Base-by-base conservation (phyloP, 805 yeast species). In the Candida namnaoensis region DNA sequence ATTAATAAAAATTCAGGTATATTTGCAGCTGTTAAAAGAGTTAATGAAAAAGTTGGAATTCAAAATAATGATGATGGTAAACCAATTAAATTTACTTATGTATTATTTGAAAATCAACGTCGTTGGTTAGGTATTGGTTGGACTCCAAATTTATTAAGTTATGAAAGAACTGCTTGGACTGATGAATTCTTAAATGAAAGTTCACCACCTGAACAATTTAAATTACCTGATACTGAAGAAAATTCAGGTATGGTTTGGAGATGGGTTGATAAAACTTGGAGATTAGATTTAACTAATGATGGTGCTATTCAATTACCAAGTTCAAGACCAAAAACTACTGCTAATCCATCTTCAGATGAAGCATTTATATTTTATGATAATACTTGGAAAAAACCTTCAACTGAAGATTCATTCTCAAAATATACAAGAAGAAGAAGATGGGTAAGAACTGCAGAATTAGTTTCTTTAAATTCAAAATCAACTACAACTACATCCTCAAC, bases 51-150 rank as follows among this genome's bases (percentile, higher is more conserved):
- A 50, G 56, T 49, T 54, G 53, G 63, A 48, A 37, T 57, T 52
- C 41, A 51, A 45, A 39, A 50, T 37, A 48, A 54, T 45, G 65
- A 54, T 45, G 65, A 61, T 40, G 68, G 69, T 7, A 69, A 69
- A 44, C 74, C 79, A 25, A 88, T 87, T 28, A 65, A 90, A 42
- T 93, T 90, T 61, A 90, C 97, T 5, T 91, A 87, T 61, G 97
- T 88, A 2, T 69, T 93, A 10, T 90, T 81, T 61, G 99, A 91
- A 60, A 91, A 91, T 60, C 98, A 91, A 66, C 78, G 99, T 56
- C 80, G 95, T 53, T 91, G 99, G 99, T 70, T 91, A 34, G 98
- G 97, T 12, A 86, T 91, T 52, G 99, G 99, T 11, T 91, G 99
- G 99, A 91, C 98, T 0, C 71, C 95, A 13, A 88, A 88, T 56